Percentiles rank a stretch among this genome's conserved stretches.
These are phyloP conservation scores for barrel medic (Medicago truncatula) DNA, from an alignment of 306 rosid genomes.

Conservation along the genomic window MtrunA17r5.0-ANR NC_053048.1:26355001-26355500, in stretches of 20 bases:
- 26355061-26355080: constrained; percentile 48
- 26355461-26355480: not conserved
- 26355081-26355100: constrained; percentile 73
- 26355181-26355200: constrained; percentile 14
- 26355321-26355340: constrained; percentile 12
- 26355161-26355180: constrained; percentile 82
- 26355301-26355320: not conserved
- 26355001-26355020: constrained; percentile 62
- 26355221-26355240: not conserved
- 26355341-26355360: not conserved
- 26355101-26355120: constrained; percentile 81
- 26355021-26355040: constrained; percentile 66
- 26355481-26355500: constrained; percentile 3
- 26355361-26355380: not conserved
- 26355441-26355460: not conserved
- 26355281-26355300: constrained; percentile 12
- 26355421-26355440: not conserved
- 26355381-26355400: not conserved
- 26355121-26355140: constrained; percentile 79
- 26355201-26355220: constrained; percentile 2
- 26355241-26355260: constrained; percentile 11
- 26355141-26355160: constrained; percentile 90
- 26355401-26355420: not conserved
- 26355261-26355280: not conserved
- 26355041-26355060: constrained; percentile 63